phyloP scores from a whole-genome alignment of 1,139 yeast species.

The Taphrina pruni region DNA sequence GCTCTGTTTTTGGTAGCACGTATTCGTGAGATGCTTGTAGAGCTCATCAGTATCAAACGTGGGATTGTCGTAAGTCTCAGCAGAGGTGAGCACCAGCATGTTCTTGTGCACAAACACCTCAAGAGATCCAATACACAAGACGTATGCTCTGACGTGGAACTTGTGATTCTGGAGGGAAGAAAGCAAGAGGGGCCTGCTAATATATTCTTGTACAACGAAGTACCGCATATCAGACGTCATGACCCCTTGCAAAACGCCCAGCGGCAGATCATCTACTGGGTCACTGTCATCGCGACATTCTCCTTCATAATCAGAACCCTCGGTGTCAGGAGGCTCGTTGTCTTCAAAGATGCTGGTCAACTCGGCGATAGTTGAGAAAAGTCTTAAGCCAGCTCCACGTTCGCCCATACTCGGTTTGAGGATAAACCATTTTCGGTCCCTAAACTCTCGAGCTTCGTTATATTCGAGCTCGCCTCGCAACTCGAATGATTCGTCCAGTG shows the following conservation, averaged over 20 bases:
- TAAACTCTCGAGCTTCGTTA: slow-evolving; percentile 53
- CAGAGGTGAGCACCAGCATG: slow-evolving; percentile 82
- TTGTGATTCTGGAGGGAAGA: slow-evolving; percentile 68
- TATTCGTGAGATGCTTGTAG: slow-evolving; percentile 84
- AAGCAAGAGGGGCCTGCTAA: slow-evolving; percentile 69
- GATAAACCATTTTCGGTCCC: slow-evolving; percentile 67
- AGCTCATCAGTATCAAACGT: slow-evolving; percentile 54
- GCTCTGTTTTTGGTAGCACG: slow-evolving; percentile 75
- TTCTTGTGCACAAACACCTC: slow-evolving; percentile 77
- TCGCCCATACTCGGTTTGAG: slow-evolving; percentile 97
- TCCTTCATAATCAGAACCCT: slow-evolving; percentile 60
- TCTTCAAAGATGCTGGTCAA: slow-evolving; percentile 81
- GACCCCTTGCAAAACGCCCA: slow-evolving; percentile 45
- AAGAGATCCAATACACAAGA: slow-evolving; percentile 75
- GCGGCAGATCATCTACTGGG: slow-evolving; percentile 47
- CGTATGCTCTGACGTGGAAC: slow-evolving; percentile 87
- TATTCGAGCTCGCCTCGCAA: slow-evolving; percentile 74
- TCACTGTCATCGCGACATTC: slow-evolving; percentile 50
- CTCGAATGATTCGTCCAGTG: slow-evolving; percentile 90
- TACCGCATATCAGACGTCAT: slow-evolving; percentile 82
- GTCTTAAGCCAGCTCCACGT: slow-evolving; percentile 90
- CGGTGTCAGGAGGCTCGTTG: slow-evolving; percentile 71
- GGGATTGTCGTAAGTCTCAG: slow-evolving; percentile 59
- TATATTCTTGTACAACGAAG: slow-evolving; percentile 84
- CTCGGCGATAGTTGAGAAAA: slow-evolving; percentile 78